These are phyloP conservation scores for Tarenaya hassleriana DNA, from an alignment of 345 rosid species.

Conservation along the genomic window DNA sequence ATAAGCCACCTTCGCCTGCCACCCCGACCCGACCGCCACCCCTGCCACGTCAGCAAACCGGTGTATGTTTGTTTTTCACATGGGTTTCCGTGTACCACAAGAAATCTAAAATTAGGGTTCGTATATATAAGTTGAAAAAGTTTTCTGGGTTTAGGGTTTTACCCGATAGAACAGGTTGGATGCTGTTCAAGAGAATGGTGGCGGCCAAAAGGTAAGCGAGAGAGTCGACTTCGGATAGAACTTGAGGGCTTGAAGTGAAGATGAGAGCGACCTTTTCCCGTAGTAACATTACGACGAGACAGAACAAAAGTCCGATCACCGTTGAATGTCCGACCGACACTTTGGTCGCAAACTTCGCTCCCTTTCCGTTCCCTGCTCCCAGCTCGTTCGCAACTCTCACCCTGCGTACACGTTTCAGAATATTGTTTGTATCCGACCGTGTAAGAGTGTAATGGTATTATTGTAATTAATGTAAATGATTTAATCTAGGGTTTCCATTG, in stretches of 20 bases:
- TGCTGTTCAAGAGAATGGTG: conserved; percentile 76
- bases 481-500: too few species aligned
- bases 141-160: neutral
- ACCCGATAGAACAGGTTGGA: conserved; percentile 88
- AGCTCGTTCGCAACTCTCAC: conserved; percentile 87
- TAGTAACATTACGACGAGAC: conserved; percentile 40
- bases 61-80: too few species aligned
- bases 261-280: conserved; percentile 43
- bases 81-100: too few species aligned
- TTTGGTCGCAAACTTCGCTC: conserved; percentile 62
- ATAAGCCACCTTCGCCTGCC: conserved; percentile 61
- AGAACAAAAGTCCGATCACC: conserved; percentile 49
- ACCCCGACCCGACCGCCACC: conserved; percentile 76
- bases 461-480: too few species aligned
- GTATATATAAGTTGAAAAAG: neutral
- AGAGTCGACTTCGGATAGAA: conserved; percentile 46
- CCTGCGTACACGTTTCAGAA: conserved; percentile 34
- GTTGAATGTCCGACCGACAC: conserved; percentile 54
- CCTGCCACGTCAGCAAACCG: conserved; percentile 28
- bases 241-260: conserved; percentile 52
- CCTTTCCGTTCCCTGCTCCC: conserved; percentile 73
- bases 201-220: conserved; percentile 64
- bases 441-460: too few species aligned
- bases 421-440: neutral
- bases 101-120: neutral